Conservation (phyloP, 352 stramenopile species). For the Phytophthora hybrid region DNA sequence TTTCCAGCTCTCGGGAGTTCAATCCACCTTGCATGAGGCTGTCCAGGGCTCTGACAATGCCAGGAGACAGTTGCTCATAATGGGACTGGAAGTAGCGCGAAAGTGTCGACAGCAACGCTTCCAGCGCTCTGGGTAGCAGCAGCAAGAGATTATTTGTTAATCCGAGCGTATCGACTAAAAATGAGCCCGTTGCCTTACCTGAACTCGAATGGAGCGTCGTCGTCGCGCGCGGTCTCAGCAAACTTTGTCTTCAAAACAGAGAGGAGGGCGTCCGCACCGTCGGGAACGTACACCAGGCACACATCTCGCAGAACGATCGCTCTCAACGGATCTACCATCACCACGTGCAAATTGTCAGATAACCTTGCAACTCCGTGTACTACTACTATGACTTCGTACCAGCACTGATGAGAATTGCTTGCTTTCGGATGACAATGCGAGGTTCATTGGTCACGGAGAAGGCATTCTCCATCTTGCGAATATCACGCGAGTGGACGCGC, state of each 20-base stretch:
- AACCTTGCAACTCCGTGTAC: neutral
- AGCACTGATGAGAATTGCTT: slow-evolving; percentile 72
- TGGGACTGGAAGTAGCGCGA: slow-evolving; percentile 65
- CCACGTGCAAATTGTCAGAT: neutral
- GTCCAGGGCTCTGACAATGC: slow-evolving; percentile 57
- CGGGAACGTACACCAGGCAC: slow-evolving; percentile 61
- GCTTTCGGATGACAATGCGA: slow-evolving; percentile 66
- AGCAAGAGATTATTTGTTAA: slow-evolving; percentile 1
- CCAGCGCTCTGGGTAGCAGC: slow-evolving; percentile 40
- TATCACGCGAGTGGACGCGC: slow-evolving; percentile 67
- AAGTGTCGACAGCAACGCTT: slow-evolving; percentile 65
- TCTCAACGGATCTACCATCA: slow-evolving; percentile 54
- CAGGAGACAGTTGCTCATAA: slow-evolving; percentile 51
- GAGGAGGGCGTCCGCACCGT: slow-evolving; percentile 49
- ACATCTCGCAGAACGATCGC: slow-evolving; percentile 62
- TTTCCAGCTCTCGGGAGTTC: slow-evolving; percentile 62
- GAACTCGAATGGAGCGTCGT: slow-evolving; percentile 63
- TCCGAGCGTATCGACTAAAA: neutral
- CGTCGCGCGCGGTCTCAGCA: slow-evolving; percentile 46
- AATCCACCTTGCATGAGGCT: slow-evolving; percentile 56
- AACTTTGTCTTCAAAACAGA: slow-evolving; percentile 61
- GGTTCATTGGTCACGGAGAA: slow-evolving; percentile 76
- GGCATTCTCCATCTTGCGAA: slow-evolving; percentile 73
- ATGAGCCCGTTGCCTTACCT: slow-evolving; percentile 25
- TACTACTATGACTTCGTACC: slow-evolving; percentile 32